Percentiles rank a stretch among this genome's conserved stretches.
These are phyloP conservation scores for Pseudogymnoascus sp. DNA, from an alignment of 2,329 filamentous ascomycete genomes.

Conservation along the genomic window DNA sequence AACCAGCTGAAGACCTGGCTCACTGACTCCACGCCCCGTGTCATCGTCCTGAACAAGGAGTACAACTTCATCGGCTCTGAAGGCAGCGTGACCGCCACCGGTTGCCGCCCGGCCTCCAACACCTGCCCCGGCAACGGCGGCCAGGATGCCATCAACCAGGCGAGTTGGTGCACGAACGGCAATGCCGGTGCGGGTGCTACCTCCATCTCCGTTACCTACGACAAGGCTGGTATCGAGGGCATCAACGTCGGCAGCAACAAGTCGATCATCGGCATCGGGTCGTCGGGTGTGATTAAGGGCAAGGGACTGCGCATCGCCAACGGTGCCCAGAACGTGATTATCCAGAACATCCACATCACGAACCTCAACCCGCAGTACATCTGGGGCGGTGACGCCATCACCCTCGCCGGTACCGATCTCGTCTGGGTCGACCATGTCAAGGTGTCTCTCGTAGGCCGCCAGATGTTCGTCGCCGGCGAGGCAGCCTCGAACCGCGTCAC, in stretches of 20 bases:
- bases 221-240: conserved; percentile 20
- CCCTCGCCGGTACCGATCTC: conserved; percentile 24
- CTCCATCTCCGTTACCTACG: conserved; percentile 22
- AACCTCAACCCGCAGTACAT: conserved; percentile 48
- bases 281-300: conserved; percentile 22
- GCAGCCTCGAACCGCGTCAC: conserved; percentile 46
- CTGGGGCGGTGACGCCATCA: conserved; percentile 43
- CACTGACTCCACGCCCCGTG: conserved; percentile 42
- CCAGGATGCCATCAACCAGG: conserved; percentile 52
- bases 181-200: conserved; percentile 10
- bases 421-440: conserved; percentile 42
- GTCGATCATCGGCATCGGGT: conserved; percentile 21
- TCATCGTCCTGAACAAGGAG: conserved; percentile 50
- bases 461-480: conserved; percentile 52
- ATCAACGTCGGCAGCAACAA: conserved; percentile 25
- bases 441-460: conserved; percentile 49
- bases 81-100: conserved; percentile 42
- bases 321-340: conserved; percentile 22
- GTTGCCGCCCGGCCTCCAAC: conserved; percentile 48
- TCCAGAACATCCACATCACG: conserved; percentile 42
- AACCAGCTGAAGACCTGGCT: conserved; percentile 53
- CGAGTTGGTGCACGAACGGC: conserved; percentile 48
- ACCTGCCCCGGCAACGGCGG: conserved; percentile 30
- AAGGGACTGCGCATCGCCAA: conserved; percentile 22
- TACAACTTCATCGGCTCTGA: conserved; percentile 47